Evolutionary conservation across 306 rosid genomes (phyloP), one percentile per base, ranked within the genome.

Genomic region (Citrullus amarus): DNA sequence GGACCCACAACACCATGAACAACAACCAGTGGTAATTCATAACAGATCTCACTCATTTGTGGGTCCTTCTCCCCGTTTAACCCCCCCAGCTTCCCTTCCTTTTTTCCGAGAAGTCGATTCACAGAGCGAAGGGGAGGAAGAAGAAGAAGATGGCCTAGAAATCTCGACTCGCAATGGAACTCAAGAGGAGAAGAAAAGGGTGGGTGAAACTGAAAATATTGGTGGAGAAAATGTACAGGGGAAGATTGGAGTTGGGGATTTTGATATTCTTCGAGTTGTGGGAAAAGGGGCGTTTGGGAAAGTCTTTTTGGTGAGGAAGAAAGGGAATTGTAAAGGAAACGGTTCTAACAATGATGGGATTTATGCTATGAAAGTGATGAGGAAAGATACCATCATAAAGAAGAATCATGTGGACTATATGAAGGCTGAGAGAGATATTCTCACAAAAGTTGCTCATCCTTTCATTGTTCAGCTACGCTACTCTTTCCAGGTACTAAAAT

Each of bases 351-450:
- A 67, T 9, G 91, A 92, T 79, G 93, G 90, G 34, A 87, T 94
- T 48, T 94, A 85, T 71, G 98, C 98, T 0, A 95, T 95, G 98
- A 95, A 95, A 81, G 98, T 95, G 10, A 95, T 95, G 98, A 88
- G 91, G 68, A 95, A 95, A 78, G 98, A 92, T 34, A 89, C 93
- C 8, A 83, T 94, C 56, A 94, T 94, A 25, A 94, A 90, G 78
- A 94, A 92, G 88, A 91, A 95, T 60, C 98, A 94, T 51, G 90
- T 95, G 15, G 98, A 92, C 82, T 95, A 95, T 54, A 95, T 95
- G 98, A 92, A 78, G 80, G 98, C 97, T 9, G 97, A 95, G 84
- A 89, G 98, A 22, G 97, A 95, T 77, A 95, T 95, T 83, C 98
- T 90, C 80, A 92, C 98, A 18, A 95, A 92, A 85, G 88, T 95